Conservation (phyloP, 768 basidiomycete species). For the Kwoniella newhampshirensis region DNA sequence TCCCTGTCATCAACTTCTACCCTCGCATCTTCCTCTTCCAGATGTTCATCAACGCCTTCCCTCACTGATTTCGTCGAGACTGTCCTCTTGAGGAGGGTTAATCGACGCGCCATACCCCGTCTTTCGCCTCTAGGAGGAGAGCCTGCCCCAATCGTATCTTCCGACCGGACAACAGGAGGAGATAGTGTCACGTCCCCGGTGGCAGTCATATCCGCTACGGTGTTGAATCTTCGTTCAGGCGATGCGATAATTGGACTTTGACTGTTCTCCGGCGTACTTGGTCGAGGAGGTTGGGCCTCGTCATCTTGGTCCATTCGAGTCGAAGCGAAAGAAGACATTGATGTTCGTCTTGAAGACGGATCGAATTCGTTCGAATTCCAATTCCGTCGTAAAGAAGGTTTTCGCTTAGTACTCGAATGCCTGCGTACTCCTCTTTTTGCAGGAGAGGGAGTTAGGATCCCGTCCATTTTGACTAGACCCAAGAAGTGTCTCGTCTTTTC, state of each 20-base stretch:
- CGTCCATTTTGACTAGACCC: conserved; percentile 41
- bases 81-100: conserved; percentile 35
- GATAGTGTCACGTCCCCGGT: neutral
- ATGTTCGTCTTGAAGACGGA: conserved; percentile 23
- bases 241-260: neutral
- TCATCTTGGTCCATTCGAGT: neutral
- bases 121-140: conserved; percentile 3
- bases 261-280: too few relatives aligned
- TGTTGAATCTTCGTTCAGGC: neutral
- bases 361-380: conserved; percentile 19
- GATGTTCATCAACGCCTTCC: conserved; percentile 15
- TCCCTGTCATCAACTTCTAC: conserved; percentile 40
- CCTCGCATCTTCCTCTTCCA: conserved; percentile 30
- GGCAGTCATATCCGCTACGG: conserved; percentile 1
- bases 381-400: neutral
- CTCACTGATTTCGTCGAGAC: conserved; percentile 30
- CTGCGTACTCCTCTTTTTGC: neutral
- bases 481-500: conserved; percentile 49
- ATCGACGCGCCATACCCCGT: conserved; percentile 13
- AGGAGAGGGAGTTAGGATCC: conserved; percentile 25
- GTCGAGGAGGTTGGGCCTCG: too few relatives aligned
- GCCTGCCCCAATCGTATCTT: neutral
- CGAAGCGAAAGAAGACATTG: conserved; percentile 28
- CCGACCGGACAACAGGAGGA: conserved; percentile 1
- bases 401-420: conserved; percentile 1